Evolutionary conservation across 305 asterid species (phyloP), one percentile per base, ranked within the genome.

Genomic region (Coffea humblotiana): DNA sequence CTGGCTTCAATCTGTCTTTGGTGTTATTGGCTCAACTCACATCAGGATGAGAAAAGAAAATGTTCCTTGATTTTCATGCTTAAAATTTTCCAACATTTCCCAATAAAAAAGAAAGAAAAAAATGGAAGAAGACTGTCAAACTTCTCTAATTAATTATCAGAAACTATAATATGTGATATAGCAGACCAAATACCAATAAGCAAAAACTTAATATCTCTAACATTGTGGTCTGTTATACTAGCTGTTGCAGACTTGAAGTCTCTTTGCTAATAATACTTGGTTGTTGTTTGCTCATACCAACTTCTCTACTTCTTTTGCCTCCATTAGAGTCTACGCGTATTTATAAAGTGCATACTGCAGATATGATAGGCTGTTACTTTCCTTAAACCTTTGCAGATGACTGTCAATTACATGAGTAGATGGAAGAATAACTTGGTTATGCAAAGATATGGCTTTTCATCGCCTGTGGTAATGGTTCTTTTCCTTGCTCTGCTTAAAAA

Each of bases 381-480:
- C 87, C 61, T 76, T 54, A 75, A 80, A 58, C 79, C 47, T 80
- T 75, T 91, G 92, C 97, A 95, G 97, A 89, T 95, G 99, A 95
- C 97, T 75, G 89, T 95, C 81, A 87, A 92, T 87, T 95, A 95
- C 92, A 83, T 91, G 97, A 60, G 81, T 48, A 89, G 92, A 71
- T 91, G 88, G 90, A 90, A 86, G 93, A 95, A 95, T 82, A 83
- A 88, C 84, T 81, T 88, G 81, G 93, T 90, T 85, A 89, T 92
- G 96, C 95, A 91, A 86, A 88, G 95, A 91, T 93, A 95, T 84
- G 98, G 99, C 64, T 95, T 93, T 88, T 95, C 99, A 71, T 95
- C 99, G 40, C 89, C 96, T 14, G 99, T 90, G 98, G 99, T 95
- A 90, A 88, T 74, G 71, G 79, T 51, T 61, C 75, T 83, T 48